Conservation (phyloP, 2,329 filamentous ascomycete species). For the Graphiopsis chlorocephala region DNA sequence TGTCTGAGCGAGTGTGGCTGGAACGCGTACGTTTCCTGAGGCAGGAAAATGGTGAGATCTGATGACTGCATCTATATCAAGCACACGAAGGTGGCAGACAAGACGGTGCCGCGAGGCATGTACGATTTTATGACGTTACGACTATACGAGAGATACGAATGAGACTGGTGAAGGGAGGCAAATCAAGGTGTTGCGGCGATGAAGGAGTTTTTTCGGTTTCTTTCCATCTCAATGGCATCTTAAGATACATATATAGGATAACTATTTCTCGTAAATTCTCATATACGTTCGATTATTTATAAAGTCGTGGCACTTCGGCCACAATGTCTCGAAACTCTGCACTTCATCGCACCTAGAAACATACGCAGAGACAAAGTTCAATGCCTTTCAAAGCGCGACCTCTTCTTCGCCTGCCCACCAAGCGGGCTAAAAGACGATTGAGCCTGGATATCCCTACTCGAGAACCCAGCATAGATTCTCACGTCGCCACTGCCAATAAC, state of each 20-base stretch:
- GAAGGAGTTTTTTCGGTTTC: not conserved
- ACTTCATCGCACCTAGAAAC: not conserved
- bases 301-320: too few relatives aligned
- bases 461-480: conserved; percentile 27
- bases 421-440: conserved; percentile 18
- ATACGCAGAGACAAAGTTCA: not conserved
- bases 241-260: not conserved
- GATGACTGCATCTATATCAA: conserved; percentile 3
- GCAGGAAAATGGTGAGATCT: not conserved
- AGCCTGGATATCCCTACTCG: conserved; percentile 27
- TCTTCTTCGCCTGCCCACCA: not conserved
- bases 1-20: conserved; percentile 45
- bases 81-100: not conserved
- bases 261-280: not conserved
- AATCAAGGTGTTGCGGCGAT: not conserved
- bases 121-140: conserved; percentile 17
- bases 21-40: conserved; percentile 19
- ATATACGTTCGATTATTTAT: not conserved
- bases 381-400: not conserved
- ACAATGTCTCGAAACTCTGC: too few relatives aligned
- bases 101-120: conserved; percentile 29
- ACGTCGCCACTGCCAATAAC: conserved; percentile 24
- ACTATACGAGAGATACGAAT: not conserved
- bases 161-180: not conserved
- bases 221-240: not conserved